These are phyloP conservation scores for Clausena lansium DNA, from an alignment of 345 rosid genomes.

Conservation along the genomic window DNA sequence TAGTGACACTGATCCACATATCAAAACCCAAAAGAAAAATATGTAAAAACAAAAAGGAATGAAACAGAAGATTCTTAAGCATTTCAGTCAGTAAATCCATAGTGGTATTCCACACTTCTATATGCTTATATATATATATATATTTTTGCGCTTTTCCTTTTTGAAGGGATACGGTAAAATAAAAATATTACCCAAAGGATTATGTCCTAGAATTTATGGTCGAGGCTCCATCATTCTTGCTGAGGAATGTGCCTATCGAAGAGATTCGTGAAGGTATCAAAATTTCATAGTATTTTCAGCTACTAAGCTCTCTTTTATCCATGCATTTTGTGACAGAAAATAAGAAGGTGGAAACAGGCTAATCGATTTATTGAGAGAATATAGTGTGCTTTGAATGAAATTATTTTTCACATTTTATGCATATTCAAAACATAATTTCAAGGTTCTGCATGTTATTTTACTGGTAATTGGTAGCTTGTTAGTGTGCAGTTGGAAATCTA, in stretches of 20 bases:
- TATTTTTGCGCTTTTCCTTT: constrained; percentile 11
- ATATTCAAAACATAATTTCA: neutral
- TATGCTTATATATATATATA: neutral
- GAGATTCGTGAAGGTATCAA: constrained; percentile 59
- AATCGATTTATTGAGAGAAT: neutral
- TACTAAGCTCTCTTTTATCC: neutral
- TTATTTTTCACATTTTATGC: neutral
- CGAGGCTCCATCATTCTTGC: constrained; percentile 71
- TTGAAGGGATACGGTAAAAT: constrained; percentile 58
- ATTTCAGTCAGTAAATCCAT: too few species aligned
- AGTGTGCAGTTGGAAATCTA: neutral
- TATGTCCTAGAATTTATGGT: constrained; percentile 72
- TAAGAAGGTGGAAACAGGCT: neutral
- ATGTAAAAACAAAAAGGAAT: too few species aligned
- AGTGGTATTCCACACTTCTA: too few species aligned
- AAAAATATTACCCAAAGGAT: constrained; percentile 68
- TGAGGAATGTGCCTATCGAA: constrained; percentile 65
- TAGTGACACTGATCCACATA: too few species aligned
- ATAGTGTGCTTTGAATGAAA: neutral
- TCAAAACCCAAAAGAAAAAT: too few species aligned
- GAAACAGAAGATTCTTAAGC: too few species aligned
- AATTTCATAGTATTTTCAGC: neutral
- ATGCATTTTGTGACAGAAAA: too few species aligned
- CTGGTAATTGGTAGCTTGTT: neutral
- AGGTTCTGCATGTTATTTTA: neutral